Base-by-base conservation (phyloP, 2,329 filamentous ascomycete species). In the Aspergillus sp. region DNA sequence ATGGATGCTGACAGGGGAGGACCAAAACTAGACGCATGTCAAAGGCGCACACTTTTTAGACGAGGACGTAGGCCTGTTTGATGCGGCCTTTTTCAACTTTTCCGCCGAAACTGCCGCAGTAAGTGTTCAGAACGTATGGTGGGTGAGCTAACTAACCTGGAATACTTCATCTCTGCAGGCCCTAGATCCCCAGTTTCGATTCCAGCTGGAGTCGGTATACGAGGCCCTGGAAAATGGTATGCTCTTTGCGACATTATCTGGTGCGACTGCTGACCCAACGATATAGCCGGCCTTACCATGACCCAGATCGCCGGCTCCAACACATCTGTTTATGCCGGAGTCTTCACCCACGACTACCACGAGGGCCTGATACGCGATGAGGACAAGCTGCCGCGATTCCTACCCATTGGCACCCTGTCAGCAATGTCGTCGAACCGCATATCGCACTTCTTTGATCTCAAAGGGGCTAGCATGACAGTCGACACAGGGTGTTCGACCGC, bases 311-410 rank as follows among this genome's bases (percentile, higher is more conserved):
- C 48, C 2, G 65, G 69, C 3, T 66, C 66, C 4, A 55, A 61
- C 17, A 73, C 69, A 1, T 60, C 61, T 13, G 69, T 73, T 2
- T 71, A 66, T 51, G 60, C 66, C 5, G 70, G 68, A 8, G 47
- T 59, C 0, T 67, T 67, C 49, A 55, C 54, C 32, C 44, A 55
- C 6, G 71, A 75, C 46, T 73, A 72, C 47, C 41, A 52, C 4
- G 45, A 55, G 7, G 30, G 66, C 3, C 54, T 62, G 13, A 40
- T 47, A 4, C 57, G 57, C 16, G 67, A 70, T 8, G 43, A 54
- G 4, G 44, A 57, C 20, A 43, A 50, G 13, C 33, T 56, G 16
- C 56, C 56, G 5, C 60, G 56, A 36, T 51, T 17, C 40, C 51
- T 52, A 3, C 56, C 60, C 1, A 68, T 64, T 2, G 67, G 70